phyloP scores from a whole-genome alignment of 805 yeast genomes.

The Zygoascus bituminiphila region DNA sequence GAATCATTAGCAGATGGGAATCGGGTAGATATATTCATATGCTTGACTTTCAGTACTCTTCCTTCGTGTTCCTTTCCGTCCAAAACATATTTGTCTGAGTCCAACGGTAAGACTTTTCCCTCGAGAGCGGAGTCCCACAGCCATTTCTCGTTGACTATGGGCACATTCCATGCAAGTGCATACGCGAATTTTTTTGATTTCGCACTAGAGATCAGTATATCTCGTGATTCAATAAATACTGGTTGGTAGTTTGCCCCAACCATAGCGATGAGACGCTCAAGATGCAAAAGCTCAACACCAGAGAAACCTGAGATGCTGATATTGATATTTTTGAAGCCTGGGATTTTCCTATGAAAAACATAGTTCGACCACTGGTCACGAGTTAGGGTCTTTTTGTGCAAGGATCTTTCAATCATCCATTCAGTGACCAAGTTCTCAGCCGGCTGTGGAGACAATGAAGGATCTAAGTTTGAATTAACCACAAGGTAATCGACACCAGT shows the following conservation, averaged over 20 bases:
- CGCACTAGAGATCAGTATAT: conserved; percentile 40
- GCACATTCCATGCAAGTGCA: conserved; percentile 32
- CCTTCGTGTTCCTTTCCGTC: conserved; percentile 15
- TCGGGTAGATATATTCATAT: background rate
- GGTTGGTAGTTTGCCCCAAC: conserved; percentile 46
- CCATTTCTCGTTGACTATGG: conserved; percentile 32
- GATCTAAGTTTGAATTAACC: conserved; percentile 20
- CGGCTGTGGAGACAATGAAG: background rate
- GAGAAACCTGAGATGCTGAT: conserved; percentile 65
- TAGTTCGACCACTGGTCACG: conserved; percentile 55
- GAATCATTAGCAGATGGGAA: background rate
- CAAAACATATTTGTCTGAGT: conserved; percentile 11
- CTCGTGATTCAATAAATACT: conserved; percentile 42
- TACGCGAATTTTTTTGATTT: conserved; percentile 23
- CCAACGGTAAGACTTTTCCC: conserved; percentile 18
- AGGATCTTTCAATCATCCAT: conserved; percentile 71
- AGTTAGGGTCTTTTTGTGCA: conserved; percentile 44
- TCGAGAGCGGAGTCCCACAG: conserved; percentile 29
- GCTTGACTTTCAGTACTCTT: conserved; percentile 2
- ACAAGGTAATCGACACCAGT: conserved; percentile 15
- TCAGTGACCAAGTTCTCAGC: conserved; percentile 48
- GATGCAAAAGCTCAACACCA: conserved; percentile 67
- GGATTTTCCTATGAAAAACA: conserved; percentile 25
- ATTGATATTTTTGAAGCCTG: conserved; percentile 22
- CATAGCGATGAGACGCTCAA: conserved; percentile 50